Evolutionary conservation across 352 stramenopile genomes (phyloP).

Genomic region (Pythium monospermum): DNA sequence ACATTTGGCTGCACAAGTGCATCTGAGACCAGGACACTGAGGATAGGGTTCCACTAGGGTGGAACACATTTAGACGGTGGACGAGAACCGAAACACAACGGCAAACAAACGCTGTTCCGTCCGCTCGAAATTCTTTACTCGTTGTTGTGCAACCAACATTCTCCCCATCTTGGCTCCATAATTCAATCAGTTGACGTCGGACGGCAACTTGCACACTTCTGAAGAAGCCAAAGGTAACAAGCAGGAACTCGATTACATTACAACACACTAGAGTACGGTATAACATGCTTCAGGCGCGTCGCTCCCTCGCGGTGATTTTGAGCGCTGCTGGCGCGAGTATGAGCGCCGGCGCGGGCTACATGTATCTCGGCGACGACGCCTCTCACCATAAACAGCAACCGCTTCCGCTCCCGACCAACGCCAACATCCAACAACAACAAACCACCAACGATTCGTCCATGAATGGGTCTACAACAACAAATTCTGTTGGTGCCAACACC

Average conservation of each 20-base stretch:
- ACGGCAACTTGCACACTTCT: not conserved
- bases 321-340: slow-evolving; percentile 45
- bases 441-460: slow-evolving; percentile 9
- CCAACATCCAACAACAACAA: slow-evolving; percentile 7
- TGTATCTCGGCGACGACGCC: slow-evolving; percentile 48
- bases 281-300: slow-evolving; percentile 41
- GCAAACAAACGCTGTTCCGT: too few relatives aligned
- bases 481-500: slow-evolving; percentile 8
- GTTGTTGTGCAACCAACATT: not conserved
- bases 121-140: too few relatives aligned
- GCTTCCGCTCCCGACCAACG: not conserved
- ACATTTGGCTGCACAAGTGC: not conserved
- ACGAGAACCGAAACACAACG: slow-evolving; percentile 2
- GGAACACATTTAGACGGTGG: slow-evolving; percentile 14
- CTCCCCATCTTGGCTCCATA: slow-evolving; percentile 9
- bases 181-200: not conserved
- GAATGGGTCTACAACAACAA: not conserved
- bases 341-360: slow-evolving; percentile 39
- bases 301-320: slow-evolving; percentile 46
- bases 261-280: not conserved
- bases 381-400: not conserved
- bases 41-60: slow-evolving; percentile 1
- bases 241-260: slow-evolving; percentile 16
- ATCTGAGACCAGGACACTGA: not conserved
- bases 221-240: not conserved